phyloP scores from a whole-genome alignment of 768 basidiomycete genomes.

The Panellus pusillus region DNA sequence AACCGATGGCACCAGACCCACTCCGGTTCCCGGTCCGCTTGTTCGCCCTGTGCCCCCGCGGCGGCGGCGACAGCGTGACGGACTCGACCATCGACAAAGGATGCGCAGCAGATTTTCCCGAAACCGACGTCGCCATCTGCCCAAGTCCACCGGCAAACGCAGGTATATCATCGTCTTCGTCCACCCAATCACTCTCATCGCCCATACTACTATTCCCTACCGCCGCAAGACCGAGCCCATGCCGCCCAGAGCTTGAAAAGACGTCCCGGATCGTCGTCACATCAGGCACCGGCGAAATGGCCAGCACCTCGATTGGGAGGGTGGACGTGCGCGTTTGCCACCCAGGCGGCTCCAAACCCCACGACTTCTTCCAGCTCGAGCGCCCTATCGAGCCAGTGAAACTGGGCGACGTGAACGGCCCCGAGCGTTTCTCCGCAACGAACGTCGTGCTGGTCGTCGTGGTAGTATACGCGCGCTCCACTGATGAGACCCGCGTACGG shows the following conservation, averaged over 20 bases:
- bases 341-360: slow-evolving; percentile 85
- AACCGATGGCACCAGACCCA: slow-evolving; percentile 23
- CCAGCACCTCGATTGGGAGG: slow-evolving; percentile 74
- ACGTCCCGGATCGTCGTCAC: slow-evolving; percentile 68
- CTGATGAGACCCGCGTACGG: slow-evolving; percentile 46
- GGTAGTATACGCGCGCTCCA: slow-evolving; percentile 31
- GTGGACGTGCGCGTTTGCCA: slow-evolving; percentile 73
- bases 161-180: slow-evolving; percentile 77
- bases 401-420: slow-evolving; percentile 56
- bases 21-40: slow-evolving; percentile 34
- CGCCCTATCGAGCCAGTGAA: slow-evolving; percentile 51
- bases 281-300: slow-evolving; percentile 58
- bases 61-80: slow-evolving; percentile 52
- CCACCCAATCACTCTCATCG: slow-evolving; percentile 87
- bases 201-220: slow-evolving; percentile 43
- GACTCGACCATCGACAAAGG: slow-evolving; percentile 31
- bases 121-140: slow-evolving; percentile 44
- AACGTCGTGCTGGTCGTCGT: slow-evolving; percentile 54
- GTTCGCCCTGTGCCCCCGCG: slow-evolving; percentile 44
- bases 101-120: slow-evolving; percentile 14
- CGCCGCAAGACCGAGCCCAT: slow-evolving; percentile 16
- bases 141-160: slow-evolving; percentile 80
- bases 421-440: slow-evolving; percentile 78
- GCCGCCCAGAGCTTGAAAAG: slow-evolving; percentile 67
- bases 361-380: slow-evolving; percentile 87